Percentiles rank a stretch among this genome's conserved stretches.
These are phyloP conservation scores for Populus hybrid DNA, from an alignment of 441 rosid species.

Conservation along the genomic window DNA sequence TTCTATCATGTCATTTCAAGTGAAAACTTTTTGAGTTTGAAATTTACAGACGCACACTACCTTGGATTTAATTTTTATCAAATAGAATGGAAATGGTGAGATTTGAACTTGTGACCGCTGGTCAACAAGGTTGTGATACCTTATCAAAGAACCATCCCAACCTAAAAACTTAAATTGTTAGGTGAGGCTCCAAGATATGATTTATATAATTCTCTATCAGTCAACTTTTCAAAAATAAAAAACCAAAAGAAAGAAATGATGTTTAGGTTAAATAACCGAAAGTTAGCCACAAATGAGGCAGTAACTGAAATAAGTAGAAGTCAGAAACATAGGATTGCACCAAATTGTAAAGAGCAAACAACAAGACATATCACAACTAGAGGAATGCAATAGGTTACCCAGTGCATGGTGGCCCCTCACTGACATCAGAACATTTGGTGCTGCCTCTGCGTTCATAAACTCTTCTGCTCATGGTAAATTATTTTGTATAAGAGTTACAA, in stretches of 20 bases:
- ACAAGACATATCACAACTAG: background rate
- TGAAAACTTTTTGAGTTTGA: too few species aligned
- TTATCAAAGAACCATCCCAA: too few species aligned
- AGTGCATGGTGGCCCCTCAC: conserved; percentile 93
- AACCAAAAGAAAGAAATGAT: background rate
- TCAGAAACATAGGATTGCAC: background rate
- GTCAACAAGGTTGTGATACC: too few species aligned
- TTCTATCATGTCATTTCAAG: too few species aligned
- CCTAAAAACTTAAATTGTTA: too few species aligned
- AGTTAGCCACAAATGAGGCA: background rate
- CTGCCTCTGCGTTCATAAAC: conserved; percentile 73
- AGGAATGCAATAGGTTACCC: conserved; percentile 49
- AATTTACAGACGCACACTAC: too few species aligned
- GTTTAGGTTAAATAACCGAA: background rate
- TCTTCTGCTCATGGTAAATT: conserved; percentile 54
- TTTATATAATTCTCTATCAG: too few species aligned
- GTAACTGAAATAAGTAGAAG: background rate
- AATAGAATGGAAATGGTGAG: too few species aligned
- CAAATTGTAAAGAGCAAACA: background rate
- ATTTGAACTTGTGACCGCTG: too few species aligned
- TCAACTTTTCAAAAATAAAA: too few species aligned
- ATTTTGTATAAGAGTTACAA: conserved; percentile 21
- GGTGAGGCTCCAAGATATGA: too few species aligned
- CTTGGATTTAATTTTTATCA: too few species aligned
- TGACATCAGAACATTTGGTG: conserved; percentile 59